These are phyloP conservation scores for Rosa chinensis DNA, from an alignment of 306 rosid genomes.

Conservation along the genomic window DNA sequence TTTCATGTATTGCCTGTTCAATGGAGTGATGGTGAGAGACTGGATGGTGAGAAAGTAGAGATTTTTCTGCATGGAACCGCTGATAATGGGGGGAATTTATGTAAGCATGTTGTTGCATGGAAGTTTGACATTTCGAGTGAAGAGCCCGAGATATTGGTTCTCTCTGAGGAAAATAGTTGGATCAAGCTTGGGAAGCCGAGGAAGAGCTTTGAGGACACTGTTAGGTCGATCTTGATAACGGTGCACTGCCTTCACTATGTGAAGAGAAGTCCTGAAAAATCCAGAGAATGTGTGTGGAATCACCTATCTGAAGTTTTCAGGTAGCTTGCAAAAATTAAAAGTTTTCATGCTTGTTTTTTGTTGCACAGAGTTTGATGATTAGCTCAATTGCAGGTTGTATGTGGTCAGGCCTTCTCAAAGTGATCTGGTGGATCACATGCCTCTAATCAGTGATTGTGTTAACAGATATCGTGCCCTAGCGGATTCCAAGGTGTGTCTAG, in stretches of 20 bases:
- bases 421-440: slow-evolving; percentile 40
- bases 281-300: slow-evolving; percentile 34
- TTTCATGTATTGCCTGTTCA: slow-evolving; percentile 43
- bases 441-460: slow-evolving; percentile 45
- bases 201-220: slow-evolving; percentile 37
- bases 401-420: slow-evolving; percentile 38
- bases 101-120: slow-evolving; percentile 55
- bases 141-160: slow-evolving; percentile 52
- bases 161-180: slow-evolving; percentile 52
- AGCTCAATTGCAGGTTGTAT: slow-evolving; percentile 39
- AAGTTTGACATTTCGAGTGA: slow-evolving; percentile 45
- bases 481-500: slow-evolving; percentile 44
- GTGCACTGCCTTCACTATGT: slow-evolving; percentile 61
- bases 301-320: slow-evolving; percentile 38
- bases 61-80: slow-evolving; percentile 42
- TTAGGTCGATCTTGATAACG: slow-evolving; percentile 47
- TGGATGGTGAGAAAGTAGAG: slow-evolving; percentile 14
- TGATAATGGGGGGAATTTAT: slow-evolving; percentile 39
- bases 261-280: slow-evolving; percentile 48
- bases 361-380: not conserved
- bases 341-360: not conserved
- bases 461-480: slow-evolving; percentile 42
- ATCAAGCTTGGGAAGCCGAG: slow-evolving; percentile 53
- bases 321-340: slow-evolving; percentile 9
- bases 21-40: slow-evolving; percentile 39